These are phyloP conservation scores for Glycyrrhiza uralensis DNA, from an alignment of 306 rosid species.

Conservation along the genomic window DNA sequence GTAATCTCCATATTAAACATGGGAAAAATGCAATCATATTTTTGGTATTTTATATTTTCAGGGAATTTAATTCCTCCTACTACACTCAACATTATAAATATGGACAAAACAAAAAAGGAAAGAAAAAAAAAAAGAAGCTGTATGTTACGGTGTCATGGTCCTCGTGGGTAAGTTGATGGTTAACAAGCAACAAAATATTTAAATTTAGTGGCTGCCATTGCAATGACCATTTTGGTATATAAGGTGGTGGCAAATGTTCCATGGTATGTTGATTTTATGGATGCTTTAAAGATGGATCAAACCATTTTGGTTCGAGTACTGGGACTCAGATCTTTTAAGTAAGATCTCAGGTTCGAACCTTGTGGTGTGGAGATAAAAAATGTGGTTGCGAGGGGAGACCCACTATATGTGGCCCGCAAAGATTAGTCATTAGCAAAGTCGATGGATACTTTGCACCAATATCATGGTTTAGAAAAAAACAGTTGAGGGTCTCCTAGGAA, in stretches of 20 bases:
- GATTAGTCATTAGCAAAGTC: no score
- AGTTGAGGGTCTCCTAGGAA: no score
- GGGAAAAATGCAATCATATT: neutral
- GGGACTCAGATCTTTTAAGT: no score
- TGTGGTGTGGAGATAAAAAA: no score
- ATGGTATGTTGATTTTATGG: neutral
- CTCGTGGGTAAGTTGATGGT: no score
- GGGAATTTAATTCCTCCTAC: neutral
- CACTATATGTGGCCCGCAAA: no score
- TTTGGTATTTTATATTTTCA: neutral
- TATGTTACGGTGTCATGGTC: no score
- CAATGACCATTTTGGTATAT: neutral
- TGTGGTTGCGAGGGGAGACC: no score
- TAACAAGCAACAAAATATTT: no score
- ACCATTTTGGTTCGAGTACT: neutral
- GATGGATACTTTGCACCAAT: no score
- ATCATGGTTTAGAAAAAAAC: no score
- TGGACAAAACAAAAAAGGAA: neutral
- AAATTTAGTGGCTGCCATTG: neutral
- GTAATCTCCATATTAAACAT: neutral
- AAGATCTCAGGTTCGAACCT: neutral
- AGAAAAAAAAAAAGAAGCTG: no score
- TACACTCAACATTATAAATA: neutral
- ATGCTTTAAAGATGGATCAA: neutral
- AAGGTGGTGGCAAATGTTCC: neutral